Percentiles rank a stretch among this genome's conserved stretches.
Conservation (phyloP, 257 asterid genomes). For the Lantana camara region DNA sequence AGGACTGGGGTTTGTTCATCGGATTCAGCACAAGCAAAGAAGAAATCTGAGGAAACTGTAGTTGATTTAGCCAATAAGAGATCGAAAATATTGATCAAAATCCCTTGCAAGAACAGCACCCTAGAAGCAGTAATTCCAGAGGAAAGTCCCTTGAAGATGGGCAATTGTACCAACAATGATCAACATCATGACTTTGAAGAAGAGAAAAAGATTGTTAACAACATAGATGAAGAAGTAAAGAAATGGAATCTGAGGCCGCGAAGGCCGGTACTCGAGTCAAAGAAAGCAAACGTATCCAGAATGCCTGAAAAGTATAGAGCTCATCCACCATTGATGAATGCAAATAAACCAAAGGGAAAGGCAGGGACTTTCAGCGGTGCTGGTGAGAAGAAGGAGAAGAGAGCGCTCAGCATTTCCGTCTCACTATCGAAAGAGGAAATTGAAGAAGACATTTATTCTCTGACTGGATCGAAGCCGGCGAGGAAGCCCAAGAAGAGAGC, state of each 20-base stretch:
- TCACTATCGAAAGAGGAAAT: constrained; percentile 55
- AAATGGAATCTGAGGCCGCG: constrained; percentile 70
- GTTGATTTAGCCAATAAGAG: constrained; percentile 18
- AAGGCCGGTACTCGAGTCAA: constrained; percentile 30
- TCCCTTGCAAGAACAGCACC: constrained; percentile 16
- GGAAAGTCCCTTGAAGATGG: constrained; percentile 19
- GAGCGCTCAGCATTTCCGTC: constrained; percentile 35
- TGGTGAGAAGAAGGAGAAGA: constrained; percentile 35
- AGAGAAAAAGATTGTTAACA: constrained; percentile 14
- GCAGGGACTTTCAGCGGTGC: constrained; percentile 19
- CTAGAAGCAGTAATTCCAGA: constrained; percentile 19
- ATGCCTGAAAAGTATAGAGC: constrained; percentile 30
- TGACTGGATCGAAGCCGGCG: constrained; percentile 58
- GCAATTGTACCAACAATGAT: background rate
- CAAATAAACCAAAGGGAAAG: constrained; percentile 19
- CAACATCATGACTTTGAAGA: constrained; percentile 20
- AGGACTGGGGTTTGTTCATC: constrained; percentile 23
- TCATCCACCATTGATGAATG: constrained; percentile 28
- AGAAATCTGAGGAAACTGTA: constrained; percentile 25
- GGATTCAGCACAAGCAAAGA: constrained; percentile 12
- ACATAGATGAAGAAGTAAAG: constrained; percentile 41
- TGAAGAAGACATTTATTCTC: constrained; percentile 56
- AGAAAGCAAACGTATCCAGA: background rate
- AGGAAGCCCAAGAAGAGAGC: constrained; percentile 70
- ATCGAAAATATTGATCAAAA: constrained; percentile 43